phyloP scores from a whole-genome alignment of 169 alveolate genomes.

The Theileria annulata region DNA sequence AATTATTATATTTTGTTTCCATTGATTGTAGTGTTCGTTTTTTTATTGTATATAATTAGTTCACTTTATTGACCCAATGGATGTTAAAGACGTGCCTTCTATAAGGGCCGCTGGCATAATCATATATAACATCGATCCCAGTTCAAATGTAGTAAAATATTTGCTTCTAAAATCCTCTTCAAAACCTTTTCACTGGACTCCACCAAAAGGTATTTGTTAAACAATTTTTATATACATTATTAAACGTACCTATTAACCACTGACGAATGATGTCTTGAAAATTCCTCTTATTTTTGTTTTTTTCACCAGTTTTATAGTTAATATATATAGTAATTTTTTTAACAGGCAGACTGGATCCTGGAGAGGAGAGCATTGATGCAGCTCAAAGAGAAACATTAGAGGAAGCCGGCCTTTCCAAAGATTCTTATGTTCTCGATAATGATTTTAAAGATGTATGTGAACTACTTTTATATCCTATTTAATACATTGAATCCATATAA shows the following conservation, averaged over 20 bases:
- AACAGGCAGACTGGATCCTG: conserved; percentile 68
- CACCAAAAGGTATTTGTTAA: conserved; percentile 71
- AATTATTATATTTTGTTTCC: not conserved
- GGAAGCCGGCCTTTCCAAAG: conserved; percentile 69
- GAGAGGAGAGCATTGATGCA: conserved; percentile 66
- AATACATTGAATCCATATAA: not conserved
- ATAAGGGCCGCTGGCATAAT: conserved; percentile 69
- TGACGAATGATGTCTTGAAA: too few species aligned
- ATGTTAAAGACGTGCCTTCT: not conserved
- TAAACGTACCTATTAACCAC: too few species aligned
- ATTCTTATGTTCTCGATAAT: conserved; percentile 51
- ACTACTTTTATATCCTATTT: not conserved
- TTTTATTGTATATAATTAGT: not conserved
- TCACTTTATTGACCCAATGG: conserved; percentile 1
- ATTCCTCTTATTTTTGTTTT: not conserved
- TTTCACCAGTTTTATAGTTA: not conserved
- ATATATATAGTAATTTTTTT: not conserved
- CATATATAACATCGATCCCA: conserved; percentile 22
- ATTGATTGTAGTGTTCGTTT: not conserved
- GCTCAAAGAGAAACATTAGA: conserved; percentile 77
- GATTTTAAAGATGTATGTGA: conserved; percentile 61
- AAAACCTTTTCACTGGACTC: conserved; percentile 76
- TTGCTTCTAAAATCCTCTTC: conserved; percentile 73
- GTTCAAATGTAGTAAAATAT: conserved; percentile 37
- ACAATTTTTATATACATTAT: not conserved